A percentile compares a stretch with the other conserved stretches of the same genome.
phyloP scores from a whole-genome alignment of 2,329 filamentous ascomycete genomes.

The Akanthomyces uredinophilus region DNA sequence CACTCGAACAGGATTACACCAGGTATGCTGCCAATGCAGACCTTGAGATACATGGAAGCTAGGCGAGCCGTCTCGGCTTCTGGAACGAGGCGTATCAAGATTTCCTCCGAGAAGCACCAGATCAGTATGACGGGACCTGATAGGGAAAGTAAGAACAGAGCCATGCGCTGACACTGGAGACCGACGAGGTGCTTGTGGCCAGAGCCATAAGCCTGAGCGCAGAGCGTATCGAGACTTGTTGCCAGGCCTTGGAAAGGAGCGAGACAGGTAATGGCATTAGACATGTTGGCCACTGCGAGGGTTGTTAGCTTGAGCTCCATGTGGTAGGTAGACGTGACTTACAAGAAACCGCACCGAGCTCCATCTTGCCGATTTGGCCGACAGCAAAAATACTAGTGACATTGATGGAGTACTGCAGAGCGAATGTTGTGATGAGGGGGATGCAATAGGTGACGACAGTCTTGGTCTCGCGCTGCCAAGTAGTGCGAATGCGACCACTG shows the following conservation, averaged over 20 bases:
- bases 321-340: slow-evolving; percentile 18
- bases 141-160: slow-evolving; percentile 67
- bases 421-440: slow-evolving; percentile 66
- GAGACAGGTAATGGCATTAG: slow-evolving; percentile 71
- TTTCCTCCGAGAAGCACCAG: slow-evolving; percentile 63
- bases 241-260: slow-evolving; percentile 79
- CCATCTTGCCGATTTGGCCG: slow-evolving; percentile 65
- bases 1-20: slow-evolving; percentile 73
- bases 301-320: not conserved
- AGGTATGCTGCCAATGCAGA: slow-evolving; percentile 68
- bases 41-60: slow-evolving; percentile 66
- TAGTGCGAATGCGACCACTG: slow-evolving; percentile 76
- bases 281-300: slow-evolving; percentile 56
- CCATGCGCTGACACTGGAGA: slow-evolving; percentile 75
- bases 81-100: slow-evolving; percentile 48
- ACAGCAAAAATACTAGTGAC: slow-evolving; percentile 76
- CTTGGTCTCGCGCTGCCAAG: slow-evolving; percentile 85
- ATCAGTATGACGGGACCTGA: slow-evolving; percentile 67
- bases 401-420: slow-evolving; percentile 81
- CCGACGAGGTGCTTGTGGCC: slow-evolving; percentile 85
- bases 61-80: slow-evolving; percentile 58
- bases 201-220: slow-evolving; percentile 88
- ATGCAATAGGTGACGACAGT: slow-evolving; percentile 68
- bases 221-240: slow-evolving; percentile 87
- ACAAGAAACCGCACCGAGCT: slow-evolving; percentile 41